phyloP scores from a whole-genome alignment of 2,329 filamentous ascomycete genomes.

The Apiospora phragmitis region DNA sequence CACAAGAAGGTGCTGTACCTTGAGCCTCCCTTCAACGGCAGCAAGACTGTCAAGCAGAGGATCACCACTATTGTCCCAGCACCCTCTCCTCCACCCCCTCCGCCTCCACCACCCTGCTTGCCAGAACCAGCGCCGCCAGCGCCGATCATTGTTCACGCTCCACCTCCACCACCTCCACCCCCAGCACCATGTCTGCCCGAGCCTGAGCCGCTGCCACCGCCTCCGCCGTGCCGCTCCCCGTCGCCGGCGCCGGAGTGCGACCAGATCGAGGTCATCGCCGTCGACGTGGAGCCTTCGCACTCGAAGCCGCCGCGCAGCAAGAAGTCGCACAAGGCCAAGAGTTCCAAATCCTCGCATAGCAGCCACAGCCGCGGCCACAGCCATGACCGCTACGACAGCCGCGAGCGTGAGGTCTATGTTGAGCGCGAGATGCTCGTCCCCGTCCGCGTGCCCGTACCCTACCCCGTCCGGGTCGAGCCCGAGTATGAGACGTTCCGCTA shows the following conservation, averaged over 20 bases:
- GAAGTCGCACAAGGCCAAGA: conserved; percentile 21
- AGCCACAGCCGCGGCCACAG: conserved; percentile 28
- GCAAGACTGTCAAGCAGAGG: conserved; percentile 36
- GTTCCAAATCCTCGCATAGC: conserved; percentile 17
- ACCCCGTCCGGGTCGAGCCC: conserved; percentile 35
- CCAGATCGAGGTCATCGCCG: conserved; percentile 43
- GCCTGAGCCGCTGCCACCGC: conserved; percentile 16
- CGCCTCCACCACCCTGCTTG: conserved; percentile 19
- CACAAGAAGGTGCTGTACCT: conserved; percentile 44
- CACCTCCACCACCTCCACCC: not conserved
- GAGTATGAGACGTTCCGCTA: conserved; percentile 54
- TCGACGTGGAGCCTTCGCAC: conserved; percentile 40
- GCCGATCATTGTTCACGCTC: not conserved
- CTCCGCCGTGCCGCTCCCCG: conserved; percentile 14
- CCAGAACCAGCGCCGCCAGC: not conserved
- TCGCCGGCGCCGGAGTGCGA: conserved; percentile 23
- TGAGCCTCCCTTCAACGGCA: conserved; percentile 38
- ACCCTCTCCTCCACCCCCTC: conserved; percentile 19
- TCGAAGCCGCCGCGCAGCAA: conserved; percentile 32
- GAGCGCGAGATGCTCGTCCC: conserved; percentile 53
- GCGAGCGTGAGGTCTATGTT: conserved; percentile 50
- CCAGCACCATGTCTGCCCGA: conserved; percentile 20
- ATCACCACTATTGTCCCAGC: conserved; percentile 40
- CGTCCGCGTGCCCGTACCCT: conserved; percentile 39
- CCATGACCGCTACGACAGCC: conserved; percentile 23